A percentile compares a stretch with the other conserved stretches of the same genome.
phyloP scores from a whole-genome alignment of 148 eudicot genomes.

The Chenopodium formosanum region DNA sequence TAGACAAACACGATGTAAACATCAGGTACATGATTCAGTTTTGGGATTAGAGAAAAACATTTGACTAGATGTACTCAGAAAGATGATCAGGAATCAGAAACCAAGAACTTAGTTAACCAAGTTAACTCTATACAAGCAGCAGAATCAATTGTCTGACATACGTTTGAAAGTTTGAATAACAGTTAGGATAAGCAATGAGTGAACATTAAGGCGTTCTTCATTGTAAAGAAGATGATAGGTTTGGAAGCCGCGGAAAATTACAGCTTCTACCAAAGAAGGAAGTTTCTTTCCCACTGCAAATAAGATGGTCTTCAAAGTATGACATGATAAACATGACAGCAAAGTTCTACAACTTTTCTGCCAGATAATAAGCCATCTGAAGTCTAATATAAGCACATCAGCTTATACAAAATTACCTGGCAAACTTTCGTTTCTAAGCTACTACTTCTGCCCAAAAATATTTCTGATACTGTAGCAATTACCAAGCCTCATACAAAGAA shows the following conservation, averaged over 20 bases:
- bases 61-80: neutral
- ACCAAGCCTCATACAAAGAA: neutral
- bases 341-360: neutral
- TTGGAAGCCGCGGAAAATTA: neutral
- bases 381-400: neutral
- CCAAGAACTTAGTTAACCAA: neutral
- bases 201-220: neutral
- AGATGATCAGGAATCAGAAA: neutral
- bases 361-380: neutral
- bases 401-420: neutral
- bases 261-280: neutral
- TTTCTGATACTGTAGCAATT: neutral
- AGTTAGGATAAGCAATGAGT: neutral
- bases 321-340: slow-evolving; percentile 3
- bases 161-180: neutral
- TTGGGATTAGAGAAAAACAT: neutral
- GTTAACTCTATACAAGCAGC: neutral
- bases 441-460: neutral
- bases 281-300: neutral
- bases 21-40: neutral
- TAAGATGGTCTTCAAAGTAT: neutral
- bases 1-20: neutral
- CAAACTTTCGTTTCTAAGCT: neutral
- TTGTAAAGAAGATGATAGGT: neutral
- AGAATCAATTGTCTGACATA: neutral